Evolutionary conservation across 768 basidiomycete genomes (phyloP), one percentile per base, ranked within the genome.

Genomic region (Nidularia sp.): DNA sequence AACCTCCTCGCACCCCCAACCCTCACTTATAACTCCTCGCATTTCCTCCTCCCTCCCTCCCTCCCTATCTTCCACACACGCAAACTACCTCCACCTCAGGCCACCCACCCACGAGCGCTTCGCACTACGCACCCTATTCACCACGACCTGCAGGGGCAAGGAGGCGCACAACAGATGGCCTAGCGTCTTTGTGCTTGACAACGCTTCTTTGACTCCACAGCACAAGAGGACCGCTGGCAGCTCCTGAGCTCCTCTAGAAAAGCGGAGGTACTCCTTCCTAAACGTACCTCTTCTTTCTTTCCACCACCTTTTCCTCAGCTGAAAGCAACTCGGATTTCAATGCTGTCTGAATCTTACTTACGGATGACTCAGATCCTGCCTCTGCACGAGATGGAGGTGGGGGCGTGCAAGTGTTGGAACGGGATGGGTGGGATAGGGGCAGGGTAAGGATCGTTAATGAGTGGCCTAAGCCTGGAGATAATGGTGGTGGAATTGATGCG

Each of bases 211-310:
- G 55, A 55, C 6, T 18, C 18, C 18, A 18, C 18, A 18, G 64
- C 61, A 9, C 55, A 55, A 1, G 57, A 59, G 44, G 60, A 65
- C 25, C 64, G 64, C 12, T 66, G 73, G 48, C 62, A 80, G 53
- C 78, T 78, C 0, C 66, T 69, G 1, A 80, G 78, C 1, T 73
- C 74, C 0, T 77, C 77, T 9, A 78, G 80, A 1, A 79, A 76
- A 63, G 80, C 7, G 78, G 80, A 80, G 51, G 80, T 78, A 50
- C 50, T 80, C 5, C 54, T 68, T 5, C 50, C 66, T 6, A 77
- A 76, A 2, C 18, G 18, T 18, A 18, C 18, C 18, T 18, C 18
- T 18, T 18, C 18, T 18, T 18, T 18, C 18, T 18, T 18, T 18
- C 18, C 18, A 18, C 18, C 18, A 18, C 18, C 18, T 18, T 18